Conservation (phyloP, 257 asterid species). For the Nicotiana tomentosiformis region DNA sequence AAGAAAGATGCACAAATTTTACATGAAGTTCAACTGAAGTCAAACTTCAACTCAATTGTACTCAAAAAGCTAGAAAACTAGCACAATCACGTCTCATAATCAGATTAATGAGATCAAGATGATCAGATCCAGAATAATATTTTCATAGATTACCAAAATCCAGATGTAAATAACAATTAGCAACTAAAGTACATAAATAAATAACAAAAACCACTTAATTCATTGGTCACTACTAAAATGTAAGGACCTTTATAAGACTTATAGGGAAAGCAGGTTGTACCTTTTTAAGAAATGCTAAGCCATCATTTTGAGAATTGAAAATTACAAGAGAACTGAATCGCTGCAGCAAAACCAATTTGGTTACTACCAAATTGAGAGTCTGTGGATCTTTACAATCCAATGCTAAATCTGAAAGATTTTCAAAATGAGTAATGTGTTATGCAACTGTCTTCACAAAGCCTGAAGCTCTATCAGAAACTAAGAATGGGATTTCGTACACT, state of each 20-base stretch:
- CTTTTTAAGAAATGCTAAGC: not conserved
- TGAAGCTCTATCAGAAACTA: slow-evolving; percentile 1
- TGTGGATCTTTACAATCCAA: not conserved
- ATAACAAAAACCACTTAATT: not conserved
- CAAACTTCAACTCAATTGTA: not conserved
- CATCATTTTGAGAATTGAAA: not conserved
- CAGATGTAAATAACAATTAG: not conserved
- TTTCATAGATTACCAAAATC: not conserved
- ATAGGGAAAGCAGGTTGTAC: not conserved
- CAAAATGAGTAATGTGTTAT: not conserved
- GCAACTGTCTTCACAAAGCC: not conserved
- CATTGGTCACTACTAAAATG: not conserved
- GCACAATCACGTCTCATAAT: not conserved
- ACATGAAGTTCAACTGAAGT: not conserved
- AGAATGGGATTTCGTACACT: not conserved
- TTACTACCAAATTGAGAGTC: not conserved
- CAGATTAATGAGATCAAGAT: not conserved
- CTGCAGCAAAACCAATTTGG: not conserved
- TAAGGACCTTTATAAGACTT: not conserved
- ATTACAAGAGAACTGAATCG: not conserved
- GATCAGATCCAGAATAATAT: not conserved
- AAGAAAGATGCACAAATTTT: not conserved
- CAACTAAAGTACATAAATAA: not conserved
- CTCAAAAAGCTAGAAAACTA: not conserved
- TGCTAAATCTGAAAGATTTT: not conserved